A percentile compares a stretch with the other conserved stretches of the same genome.
These are phyloP conservation scores for Dichotomopilus funicola DNA, from an alignment of 2,329 filamentous ascomycete species.

Conservation along the genomic window DNA sequence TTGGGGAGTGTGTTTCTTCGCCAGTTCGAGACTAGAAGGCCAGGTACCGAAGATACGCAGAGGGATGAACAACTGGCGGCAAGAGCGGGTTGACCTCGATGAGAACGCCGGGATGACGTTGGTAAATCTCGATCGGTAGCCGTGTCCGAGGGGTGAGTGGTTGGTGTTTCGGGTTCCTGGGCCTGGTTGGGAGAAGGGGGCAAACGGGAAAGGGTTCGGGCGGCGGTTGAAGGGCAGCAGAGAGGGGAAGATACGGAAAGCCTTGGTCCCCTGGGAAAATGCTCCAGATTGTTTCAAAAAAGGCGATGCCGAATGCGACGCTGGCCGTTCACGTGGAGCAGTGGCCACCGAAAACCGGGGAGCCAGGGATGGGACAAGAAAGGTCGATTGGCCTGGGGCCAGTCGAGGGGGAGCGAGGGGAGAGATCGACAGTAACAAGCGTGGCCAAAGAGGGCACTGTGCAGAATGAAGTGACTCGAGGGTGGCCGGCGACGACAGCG, in stretches of 20 bases:
- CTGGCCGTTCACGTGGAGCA: constrained; percentile 3
- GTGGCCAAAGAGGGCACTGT: not conserved
- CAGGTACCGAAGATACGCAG: no score
- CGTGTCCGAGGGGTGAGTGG: no score
- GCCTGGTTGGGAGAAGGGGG: no score
- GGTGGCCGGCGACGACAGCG: not conserved
- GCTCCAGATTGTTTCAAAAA: constrained; percentile 36
- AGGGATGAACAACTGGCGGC: no score
- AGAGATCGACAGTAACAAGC: not conserved
- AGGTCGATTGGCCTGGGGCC: constrained; percentile 7
- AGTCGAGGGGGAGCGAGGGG: not conserved
- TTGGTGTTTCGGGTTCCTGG: no score
- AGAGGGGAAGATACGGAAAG: not conserved
- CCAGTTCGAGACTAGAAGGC: no score
- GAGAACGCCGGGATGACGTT: no score
- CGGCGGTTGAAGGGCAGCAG: not conserved
- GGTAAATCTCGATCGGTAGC: no score
- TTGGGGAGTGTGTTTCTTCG: no score
- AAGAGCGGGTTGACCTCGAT: no score
- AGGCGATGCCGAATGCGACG: constrained; percentile 17
- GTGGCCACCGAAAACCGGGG: not conserved
- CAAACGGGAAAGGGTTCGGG: no score
- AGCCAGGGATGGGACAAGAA: not conserved
- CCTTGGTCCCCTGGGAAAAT: constrained; percentile 24
- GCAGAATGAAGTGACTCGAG: not conserved